phyloP scores from a whole-genome alignment of 495 filamentous ascomycete species.

The Opeltia flavorubescens region DNA sequence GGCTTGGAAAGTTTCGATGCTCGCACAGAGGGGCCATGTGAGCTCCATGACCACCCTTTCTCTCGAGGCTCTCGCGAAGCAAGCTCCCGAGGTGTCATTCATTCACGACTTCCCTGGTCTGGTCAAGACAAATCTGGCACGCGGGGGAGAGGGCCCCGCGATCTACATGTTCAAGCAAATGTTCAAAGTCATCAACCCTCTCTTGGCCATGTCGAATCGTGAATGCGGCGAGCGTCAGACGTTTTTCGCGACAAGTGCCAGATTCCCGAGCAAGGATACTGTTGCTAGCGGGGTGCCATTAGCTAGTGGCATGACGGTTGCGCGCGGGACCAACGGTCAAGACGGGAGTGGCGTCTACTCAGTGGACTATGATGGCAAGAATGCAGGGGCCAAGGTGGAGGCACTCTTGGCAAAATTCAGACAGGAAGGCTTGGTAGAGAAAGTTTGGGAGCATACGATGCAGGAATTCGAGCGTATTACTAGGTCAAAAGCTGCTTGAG shows the following conservation, averaged over 20 bases:
- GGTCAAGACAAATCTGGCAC: conserved; percentile 14
- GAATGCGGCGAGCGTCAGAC: conserved; percentile 33
- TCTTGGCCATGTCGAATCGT: conserved; percentile 20
- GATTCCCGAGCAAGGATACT: conserved; percentile 19
- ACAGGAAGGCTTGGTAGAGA: conserved; percentile 15
- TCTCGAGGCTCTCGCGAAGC: conserved; percentile 5
- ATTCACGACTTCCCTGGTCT: conserved; percentile 7
- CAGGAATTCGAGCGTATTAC: conserved; percentile 15
- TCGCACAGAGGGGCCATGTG: conserved; percentile 1
- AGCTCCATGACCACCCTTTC: conserved; percentile 5
- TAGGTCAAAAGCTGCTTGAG: background rate
- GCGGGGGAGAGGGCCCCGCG: conserved; percentile 14
- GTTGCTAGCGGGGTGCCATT: background rate
- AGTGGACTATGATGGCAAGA: conserved; percentile 23
- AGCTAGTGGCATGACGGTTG: conserved; percentile 7
- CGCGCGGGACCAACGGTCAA: conserved; percentile 18
- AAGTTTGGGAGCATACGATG: conserved; percentile 27
- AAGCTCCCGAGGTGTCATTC: conserved; percentile 1
- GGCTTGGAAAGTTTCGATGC: background rate
- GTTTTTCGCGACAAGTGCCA: conserved; percentile 27
- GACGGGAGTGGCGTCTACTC: conserved; percentile 26
- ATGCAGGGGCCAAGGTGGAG: conserved; percentile 13
- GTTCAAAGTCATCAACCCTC: conserved; percentile 3
- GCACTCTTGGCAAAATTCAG: conserved; percentile 19
- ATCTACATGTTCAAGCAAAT: conserved; percentile 1